Conservation (phyloP, 805 yeast genomes). For the Millerozyma acaciae region DNA sequence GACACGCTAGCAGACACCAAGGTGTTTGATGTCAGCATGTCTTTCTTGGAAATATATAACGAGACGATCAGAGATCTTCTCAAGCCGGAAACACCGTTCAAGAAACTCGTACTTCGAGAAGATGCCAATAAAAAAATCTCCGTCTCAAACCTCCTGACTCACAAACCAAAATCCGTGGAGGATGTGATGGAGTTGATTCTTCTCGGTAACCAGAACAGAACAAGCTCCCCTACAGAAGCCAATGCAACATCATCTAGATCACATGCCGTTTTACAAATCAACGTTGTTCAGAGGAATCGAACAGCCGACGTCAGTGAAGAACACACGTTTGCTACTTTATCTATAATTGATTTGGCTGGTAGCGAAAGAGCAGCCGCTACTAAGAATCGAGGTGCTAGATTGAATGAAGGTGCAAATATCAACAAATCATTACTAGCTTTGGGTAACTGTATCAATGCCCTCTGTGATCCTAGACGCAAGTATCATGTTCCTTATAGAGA, state of each 20-base stretch:
- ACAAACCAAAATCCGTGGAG: slow-evolving; percentile 56
- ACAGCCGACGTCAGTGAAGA: slow-evolving; percentile 62
- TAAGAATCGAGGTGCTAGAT: slow-evolving; percentile 72
- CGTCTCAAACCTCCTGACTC: slow-evolving; percentile 68
- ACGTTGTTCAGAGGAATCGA: slow-evolving; percentile 56
- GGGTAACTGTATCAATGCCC: slow-evolving; percentile 91
- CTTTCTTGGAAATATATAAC: slow-evolving; percentile 86
- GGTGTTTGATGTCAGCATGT: slow-evolving; percentile 56
- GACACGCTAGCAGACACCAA: slow-evolving; percentile 53
- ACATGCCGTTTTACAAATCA: slow-evolving; percentile 87
- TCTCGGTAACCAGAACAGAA: slow-evolving; percentile 69
- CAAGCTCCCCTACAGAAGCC: slow-evolving; percentile 86
- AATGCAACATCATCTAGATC: slow-evolving; percentile 88
- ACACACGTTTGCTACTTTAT: slow-evolving; percentile 73
- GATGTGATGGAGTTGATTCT: slow-evolving; percentile 78
- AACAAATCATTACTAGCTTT: slow-evolving; percentile 83
- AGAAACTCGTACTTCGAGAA: slow-evolving; percentile 62
- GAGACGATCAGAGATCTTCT: slow-evolving; percentile 82
- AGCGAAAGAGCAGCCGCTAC: slow-evolving; percentile 93
- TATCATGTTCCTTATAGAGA: slow-evolving; percentile 88
- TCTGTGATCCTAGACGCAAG: slow-evolving; percentile 65
- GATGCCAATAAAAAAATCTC: slow-evolving; percentile 61
- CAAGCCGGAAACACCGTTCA: slow-evolving; percentile 47
- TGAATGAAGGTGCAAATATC: slow-evolving; percentile 91
- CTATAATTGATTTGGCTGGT: slow-evolving; percentile 91